Percentiles rank a stretch among this genome's conserved stretches.
phyloP scores from a whole-genome alignment of 768 basidiomycete species.

The Psilocybe azurescens region DNA sequence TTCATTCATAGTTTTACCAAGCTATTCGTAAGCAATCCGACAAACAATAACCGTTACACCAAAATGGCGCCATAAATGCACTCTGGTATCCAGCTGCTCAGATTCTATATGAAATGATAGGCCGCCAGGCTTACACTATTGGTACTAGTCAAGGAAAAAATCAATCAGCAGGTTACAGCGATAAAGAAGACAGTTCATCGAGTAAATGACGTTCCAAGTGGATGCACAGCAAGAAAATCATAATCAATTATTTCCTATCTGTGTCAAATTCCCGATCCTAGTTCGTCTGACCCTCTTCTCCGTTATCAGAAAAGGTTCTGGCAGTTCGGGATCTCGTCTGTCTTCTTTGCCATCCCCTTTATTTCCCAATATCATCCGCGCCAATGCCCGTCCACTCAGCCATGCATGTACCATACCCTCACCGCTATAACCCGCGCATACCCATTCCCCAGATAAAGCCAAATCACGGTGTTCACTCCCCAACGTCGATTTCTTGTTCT shows the following conservation, averaged over 20 bases:
- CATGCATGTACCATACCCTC: conserved; percentile 51
- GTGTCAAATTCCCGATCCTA: conserved; percentile 40
- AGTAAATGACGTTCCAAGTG: neutral
- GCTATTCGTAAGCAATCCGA: no score
- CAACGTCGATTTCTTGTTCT: neutral
- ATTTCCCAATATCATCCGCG: conserved; percentile 48
- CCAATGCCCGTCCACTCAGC: conserved; percentile 22
- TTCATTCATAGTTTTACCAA: no score
- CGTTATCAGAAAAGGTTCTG: conserved; percentile 51
- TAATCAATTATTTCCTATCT: neutral
- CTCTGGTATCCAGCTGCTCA: no score
- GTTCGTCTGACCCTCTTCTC: conserved; percentile 53
- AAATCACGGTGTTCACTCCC: conserved; percentile 20
- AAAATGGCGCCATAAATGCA: no score
- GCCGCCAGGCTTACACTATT: no score
- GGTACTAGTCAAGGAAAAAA: no score
- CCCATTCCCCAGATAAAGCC: conserved; percentile 67
- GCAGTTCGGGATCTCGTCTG: conserved; percentile 35
- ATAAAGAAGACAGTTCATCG: no score
- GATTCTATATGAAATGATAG: no score
- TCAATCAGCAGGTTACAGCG: no score
- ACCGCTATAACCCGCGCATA: conserved; percentile 71
- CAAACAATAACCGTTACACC: no score
- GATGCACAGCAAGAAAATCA: neutral
- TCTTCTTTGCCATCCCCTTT: conserved; percentile 34